Evolutionary conservation across 345 rosid species (phyloP), one percentile per base, ranked within the genome.

Genomic region (Eucalyptus sideroxylon): DNA sequence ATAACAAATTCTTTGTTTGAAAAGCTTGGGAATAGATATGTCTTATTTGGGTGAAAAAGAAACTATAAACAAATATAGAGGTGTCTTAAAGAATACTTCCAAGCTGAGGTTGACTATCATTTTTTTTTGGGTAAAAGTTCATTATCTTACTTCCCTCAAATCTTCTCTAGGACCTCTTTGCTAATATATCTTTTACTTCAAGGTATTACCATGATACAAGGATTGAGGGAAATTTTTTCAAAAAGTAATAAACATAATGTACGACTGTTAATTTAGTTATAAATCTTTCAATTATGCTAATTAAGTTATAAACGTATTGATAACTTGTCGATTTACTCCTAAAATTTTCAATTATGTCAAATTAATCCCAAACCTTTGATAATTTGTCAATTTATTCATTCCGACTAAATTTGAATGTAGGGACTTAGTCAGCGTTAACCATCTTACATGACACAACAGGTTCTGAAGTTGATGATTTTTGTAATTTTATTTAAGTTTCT

Each of bases 391-490:
- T 53, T 24, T 24, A 56, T 23, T 56, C 30, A 1, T 56, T 24
- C 5, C 1, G 6, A 56, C 62, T 56, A 56, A 56, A 9, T 56
- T 56, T 56, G 62, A 26, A 24, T 26, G 62, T 24, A 56, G 12
- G 27, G 30, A 23, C 12, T 1, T 56, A 56, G 30, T 56, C 1
- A 24, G 14, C 6, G 0, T 26, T 56, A 56, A 26, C 30, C 30
- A 0, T 10, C 30, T 24, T 56, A 23, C 30, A 56, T 56, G 14
- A 26, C 13, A 56, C 0, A 2, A 0, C 0, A 5, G 1, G 14
- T 23, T 23, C 1, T 53, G 11, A 55, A 5, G 0, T 55, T 4
- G 26, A 21, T 0, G 5, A 55, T 8, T 55, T 53, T 55, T 21
- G 60, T 23, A 55, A 55, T 21, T 23, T 55, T 55, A 55, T 55